Evolutionary conservation across 2,329 filamentous ascomycete genomes (phyloP).

Genomic region (Trichoderma hamatum): DNA sequence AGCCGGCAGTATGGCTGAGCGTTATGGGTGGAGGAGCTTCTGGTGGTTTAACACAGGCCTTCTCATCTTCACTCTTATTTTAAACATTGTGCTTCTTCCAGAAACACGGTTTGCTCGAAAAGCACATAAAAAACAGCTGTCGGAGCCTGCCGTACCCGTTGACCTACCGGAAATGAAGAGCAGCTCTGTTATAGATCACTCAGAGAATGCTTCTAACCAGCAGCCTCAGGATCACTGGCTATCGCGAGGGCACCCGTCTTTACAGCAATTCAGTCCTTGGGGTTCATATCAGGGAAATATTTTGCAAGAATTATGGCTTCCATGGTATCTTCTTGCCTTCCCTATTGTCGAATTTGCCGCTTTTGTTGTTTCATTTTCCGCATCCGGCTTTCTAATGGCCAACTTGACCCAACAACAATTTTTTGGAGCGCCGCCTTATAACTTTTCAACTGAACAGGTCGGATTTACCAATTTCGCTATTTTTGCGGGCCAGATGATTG

Average conservation of each 20-base stretch:
- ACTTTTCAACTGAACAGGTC: slow-evolving; percentile 4
- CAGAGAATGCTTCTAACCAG: not conserved
- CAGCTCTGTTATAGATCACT: slow-evolving; percentile 9
- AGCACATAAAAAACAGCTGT: not conserved
- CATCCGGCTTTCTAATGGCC: slow-evolving; percentile 10
- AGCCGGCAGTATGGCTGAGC: slow-evolving; percentile 18
- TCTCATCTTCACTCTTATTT: slow-evolving; percentile 13
- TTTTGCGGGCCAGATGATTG: slow-evolving; percentile 9
- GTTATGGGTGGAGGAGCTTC: slow-evolving; percentile 18
- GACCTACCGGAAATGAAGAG: not conserved
- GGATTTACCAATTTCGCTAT: slow-evolving; percentile 22
- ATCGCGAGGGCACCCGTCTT: slow-evolving; percentile 11
- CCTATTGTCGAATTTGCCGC: slow-evolving; percentile 19
- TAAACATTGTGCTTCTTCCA: slow-evolving; percentile 6
- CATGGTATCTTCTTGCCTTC: slow-evolving; percentile 19
- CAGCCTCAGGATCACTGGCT: slow-evolving; percentile 5
- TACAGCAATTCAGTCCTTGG: slow-evolving; percentile 13
- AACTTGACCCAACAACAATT: slow-evolving; percentile 17
- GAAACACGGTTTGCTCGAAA: slow-evolving; percentile 11
- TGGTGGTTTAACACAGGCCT: slow-evolving; percentile 16
- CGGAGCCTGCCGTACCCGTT: not conserved
- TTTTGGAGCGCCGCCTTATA: slow-evolving; percentile 16
- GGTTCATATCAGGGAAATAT: slow-evolving; percentile 9
- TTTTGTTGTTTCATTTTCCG: slow-evolving; percentile 11
- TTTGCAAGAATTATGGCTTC: slow-evolving; percentile 17